Conservation (phyloP, 108 stramenopile species). For the Aurantiochytrium sp. region DNA sequence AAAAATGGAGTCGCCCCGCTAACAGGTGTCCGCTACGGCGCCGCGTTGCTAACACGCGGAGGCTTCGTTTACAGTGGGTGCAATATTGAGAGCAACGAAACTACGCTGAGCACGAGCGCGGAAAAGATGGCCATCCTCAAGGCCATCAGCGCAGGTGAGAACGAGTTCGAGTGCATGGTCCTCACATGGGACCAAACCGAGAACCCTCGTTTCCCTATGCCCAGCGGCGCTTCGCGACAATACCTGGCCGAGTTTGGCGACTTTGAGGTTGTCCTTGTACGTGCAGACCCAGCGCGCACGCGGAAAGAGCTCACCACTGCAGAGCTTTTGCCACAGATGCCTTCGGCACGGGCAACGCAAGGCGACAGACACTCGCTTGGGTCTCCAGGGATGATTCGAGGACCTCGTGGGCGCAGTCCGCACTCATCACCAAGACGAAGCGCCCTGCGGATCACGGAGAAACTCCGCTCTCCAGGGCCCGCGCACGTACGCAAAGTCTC, state of each 20-base stretch:
- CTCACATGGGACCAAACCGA: neutral
- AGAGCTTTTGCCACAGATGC: neutral
- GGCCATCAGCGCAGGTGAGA: neutral
- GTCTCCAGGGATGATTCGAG: too few species aligned
- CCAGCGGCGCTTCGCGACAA: neutral
- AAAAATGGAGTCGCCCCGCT: neutral
- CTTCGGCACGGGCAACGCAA: neutral
- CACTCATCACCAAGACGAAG: too few species aligned
- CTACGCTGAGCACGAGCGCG: neutral
- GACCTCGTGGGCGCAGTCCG: too few species aligned
- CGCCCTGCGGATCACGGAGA: neutral
- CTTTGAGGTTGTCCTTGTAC: neutral
- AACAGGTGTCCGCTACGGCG: neutral
- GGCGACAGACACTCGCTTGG: too few species aligned
- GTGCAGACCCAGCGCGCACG: neutral
- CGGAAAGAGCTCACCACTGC: neutral
- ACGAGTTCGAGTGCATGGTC: neutral
- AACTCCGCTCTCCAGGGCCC: neutral
- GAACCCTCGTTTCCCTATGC: neutral
- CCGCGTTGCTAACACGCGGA: neutral
- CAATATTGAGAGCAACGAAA: constrained; percentile 10
- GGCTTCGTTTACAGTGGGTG: neutral
- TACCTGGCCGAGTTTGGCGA: constrained; percentile 14
- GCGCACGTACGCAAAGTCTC: neutral
- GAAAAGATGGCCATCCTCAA: constrained; percentile 19